Conservation (phyloP, 805 yeast species). For the Teunomyces funiuensis region DNA sequence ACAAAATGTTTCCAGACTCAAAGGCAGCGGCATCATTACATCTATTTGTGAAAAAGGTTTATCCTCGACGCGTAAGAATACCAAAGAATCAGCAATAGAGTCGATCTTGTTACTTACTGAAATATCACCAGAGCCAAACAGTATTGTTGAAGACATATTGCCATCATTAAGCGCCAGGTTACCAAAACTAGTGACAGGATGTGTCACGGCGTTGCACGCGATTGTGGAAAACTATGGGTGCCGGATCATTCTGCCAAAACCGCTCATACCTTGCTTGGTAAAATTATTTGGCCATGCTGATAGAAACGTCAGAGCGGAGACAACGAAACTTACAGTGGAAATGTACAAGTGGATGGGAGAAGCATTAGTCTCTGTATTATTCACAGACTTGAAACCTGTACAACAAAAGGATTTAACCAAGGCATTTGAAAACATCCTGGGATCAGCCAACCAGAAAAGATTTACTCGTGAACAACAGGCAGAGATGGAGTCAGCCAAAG, state of each 20-base stretch:
- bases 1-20: constrained; percentile 38
- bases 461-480: constrained; percentile 53
- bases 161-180: constrained; percentile 62
- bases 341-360: constrained; percentile 74
- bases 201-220: constrained; percentile 54
- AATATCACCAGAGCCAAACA: constrained; percentile 56
- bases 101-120: constrained; percentile 65
- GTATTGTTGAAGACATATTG: constrained; percentile 62
- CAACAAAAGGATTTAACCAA: constrained; percentile 82
- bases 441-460: constrained; percentile 52
- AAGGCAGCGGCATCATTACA: constrained; percentile 41
- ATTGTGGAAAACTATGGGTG: constrained; percentile 67
- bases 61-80: constrained; percentile 70
- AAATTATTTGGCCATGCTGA: constrained; percentile 84
- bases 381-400: constrained; percentile 80
- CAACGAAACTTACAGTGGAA: constrained; percentile 66
- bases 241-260: constrained; percentile 52
- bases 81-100: constrained; percentile 64
- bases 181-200: constrained; percentile 78
- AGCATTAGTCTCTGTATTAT: constrained; percentile 54
- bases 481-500: constrained; percentile 19
- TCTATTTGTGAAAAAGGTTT: constrained; percentile 80
- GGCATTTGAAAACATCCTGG: constrained; percentile 56
- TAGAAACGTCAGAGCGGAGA: constrained; percentile 77
- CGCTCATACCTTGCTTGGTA: constrained; percentile 56